These are phyloP conservation scores for Suhomyces vadensis DNA, from an alignment of 805 yeast species.

Conservation along the genomic window DNA sequence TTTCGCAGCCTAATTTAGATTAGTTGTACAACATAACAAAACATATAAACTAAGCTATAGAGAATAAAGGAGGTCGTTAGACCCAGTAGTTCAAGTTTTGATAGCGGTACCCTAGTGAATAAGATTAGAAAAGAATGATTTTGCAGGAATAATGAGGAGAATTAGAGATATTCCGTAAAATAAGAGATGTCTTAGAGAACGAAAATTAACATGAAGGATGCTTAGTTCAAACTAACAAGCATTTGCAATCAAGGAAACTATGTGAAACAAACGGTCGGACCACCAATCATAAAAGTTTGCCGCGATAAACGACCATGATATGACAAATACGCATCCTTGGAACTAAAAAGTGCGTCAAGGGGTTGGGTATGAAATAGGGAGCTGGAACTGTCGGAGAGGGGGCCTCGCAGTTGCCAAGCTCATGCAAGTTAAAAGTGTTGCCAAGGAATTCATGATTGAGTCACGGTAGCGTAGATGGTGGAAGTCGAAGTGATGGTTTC, in stretches of 20 bases:
- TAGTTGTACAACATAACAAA: slow-evolving; percentile 7
- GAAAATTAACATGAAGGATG: slow-evolving; percentile 6
- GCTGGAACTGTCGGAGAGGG: slow-evolving; percentile 2
- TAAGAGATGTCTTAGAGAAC: too few species aligned
- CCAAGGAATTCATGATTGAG: slow-evolving; percentile 15
- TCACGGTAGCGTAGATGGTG: slow-evolving; percentile 37
- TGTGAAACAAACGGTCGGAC: slow-evolving; percentile 2
- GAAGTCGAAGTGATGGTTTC: slow-evolving; percentile 39
- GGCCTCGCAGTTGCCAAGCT: neutral
- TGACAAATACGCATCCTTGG: neutral
- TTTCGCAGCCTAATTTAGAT: neutral
- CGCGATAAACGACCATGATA: neutral
- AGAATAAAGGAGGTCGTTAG: neutral
- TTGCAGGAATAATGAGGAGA: slow-evolving; percentile 4
- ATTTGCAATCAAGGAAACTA: slow-evolving; percentile 4
- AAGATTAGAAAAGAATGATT: slow-evolving; percentile 4
- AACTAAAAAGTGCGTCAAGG: neutral
- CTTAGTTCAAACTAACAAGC: slow-evolving; percentile 8
- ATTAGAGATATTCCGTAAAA: slow-evolving; percentile 3
- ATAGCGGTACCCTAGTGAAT: slow-evolving; percentile 7
- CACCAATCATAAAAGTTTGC: neutral
- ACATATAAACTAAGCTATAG: slow-evolving; percentile 5
- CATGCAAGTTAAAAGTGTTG: neutral
- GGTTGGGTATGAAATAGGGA: slow-evolving; percentile 1
- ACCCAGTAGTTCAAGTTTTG: slow-evolving; percentile 1